These are phyloP conservation scores for Candida khao-thaluensis DNA, from an alignment of 805 yeast species.

Conservation along the genomic window DNA sequence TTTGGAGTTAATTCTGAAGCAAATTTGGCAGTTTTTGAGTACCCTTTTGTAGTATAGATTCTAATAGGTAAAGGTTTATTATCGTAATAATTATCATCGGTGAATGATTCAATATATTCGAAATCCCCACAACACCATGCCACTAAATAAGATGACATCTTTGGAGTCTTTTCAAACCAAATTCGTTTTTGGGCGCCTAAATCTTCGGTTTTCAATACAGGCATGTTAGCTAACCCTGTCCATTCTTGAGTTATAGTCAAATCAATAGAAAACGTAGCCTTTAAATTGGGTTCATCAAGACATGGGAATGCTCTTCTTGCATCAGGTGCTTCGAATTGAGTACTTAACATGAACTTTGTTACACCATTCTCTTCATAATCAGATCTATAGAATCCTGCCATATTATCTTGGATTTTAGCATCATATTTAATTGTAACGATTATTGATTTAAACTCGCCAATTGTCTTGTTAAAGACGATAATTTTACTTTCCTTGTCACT, in stretches of 20 bases:
- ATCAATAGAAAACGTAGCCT: slow-evolving; percentile 54
- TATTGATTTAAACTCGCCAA: slow-evolving; percentile 21
- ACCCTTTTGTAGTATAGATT: slow-evolving; percentile 53
- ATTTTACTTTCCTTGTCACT: slow-evolving; percentile 62
- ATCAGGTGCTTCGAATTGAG: slow-evolving; percentile 60
- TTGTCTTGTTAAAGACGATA: slow-evolving; percentile 48
- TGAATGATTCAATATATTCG: slow-evolving; percentile 49
- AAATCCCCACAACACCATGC: slow-evolving; percentile 62
- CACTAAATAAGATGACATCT: slow-evolving; percentile 55
- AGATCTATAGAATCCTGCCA: slow-evolving; percentile 58
- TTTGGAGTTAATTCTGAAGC: slow-evolving; percentile 49
- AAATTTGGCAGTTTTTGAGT: slow-evolving; percentile 44
- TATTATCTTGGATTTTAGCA: slow-evolving; percentile 51
- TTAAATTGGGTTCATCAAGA: slow-evolving; percentile 54
- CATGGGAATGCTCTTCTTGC: slow-evolving; percentile 61
- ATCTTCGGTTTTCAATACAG: slow-evolving; percentile 20
- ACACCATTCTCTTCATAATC: slow-evolving; percentile 39
- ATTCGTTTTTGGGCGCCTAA: slow-evolving; percentile 23
- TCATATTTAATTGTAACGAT: slow-evolving; percentile 32
- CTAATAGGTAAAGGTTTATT: slow-evolving; percentile 48
- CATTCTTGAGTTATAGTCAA: slow-evolving; percentile 30
- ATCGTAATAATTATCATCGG: slow-evolving; percentile 35
- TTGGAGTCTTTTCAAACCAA: slow-evolving; percentile 47
- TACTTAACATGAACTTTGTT: slow-evolving; percentile 43
- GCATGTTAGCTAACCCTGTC: slow-evolving; percentile 51